Evolutionary conservation across 805 yeast species (phyloP).

Genomic region (Starmerella floris): DNA sequence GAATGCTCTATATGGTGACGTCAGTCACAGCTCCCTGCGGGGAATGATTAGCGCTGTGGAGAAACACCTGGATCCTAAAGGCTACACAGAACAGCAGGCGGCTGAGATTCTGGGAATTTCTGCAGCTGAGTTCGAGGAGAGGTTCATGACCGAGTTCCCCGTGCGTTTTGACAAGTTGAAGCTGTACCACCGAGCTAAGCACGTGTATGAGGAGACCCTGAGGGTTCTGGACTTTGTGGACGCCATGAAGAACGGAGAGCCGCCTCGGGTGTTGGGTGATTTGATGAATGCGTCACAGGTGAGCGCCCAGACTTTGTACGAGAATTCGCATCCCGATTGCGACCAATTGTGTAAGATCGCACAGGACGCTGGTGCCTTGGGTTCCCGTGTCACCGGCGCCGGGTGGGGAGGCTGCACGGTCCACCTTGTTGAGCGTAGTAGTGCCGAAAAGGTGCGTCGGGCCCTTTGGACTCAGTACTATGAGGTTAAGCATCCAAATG

Average conservation of each 20-base stretch:
- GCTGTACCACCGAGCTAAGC: slow-evolving; percentile 45
- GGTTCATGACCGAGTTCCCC: slow-evolving; percentile 40
- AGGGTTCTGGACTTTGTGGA: slow-evolving; percentile 42
- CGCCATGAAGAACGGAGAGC: slow-evolving; percentile 27
- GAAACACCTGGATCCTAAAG: slow-evolving; percentile 31
- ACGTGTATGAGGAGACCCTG: slow-evolving; percentile 48
- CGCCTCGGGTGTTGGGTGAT: slow-evolving; percentile 35
- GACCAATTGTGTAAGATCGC: slow-evolving; percentile 45
- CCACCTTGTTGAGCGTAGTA: slow-evolving; percentile 41
- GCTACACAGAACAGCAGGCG: slow-evolving; percentile 40
- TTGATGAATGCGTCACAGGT: slow-evolving; percentile 48
- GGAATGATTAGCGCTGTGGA: slow-evolving; percentile 36
- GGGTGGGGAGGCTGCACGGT: slow-evolving; percentile 69
- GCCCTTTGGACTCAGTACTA: slow-evolving; percentile 44
- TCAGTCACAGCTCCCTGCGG: slow-evolving; percentile 32
- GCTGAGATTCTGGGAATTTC: slow-evolving; percentile 34
- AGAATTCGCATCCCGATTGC: slow-evolving; percentile 45
- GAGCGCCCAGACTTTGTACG: slow-evolving; percentile 37
- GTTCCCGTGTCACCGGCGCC: slow-evolving; percentile 66
- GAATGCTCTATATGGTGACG: slow-evolving; percentile 34
- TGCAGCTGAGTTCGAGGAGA: slow-evolving; percentile 32
- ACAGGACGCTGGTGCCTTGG: slow-evolving; percentile 41
- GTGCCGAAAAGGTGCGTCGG: slow-evolving; percentile 28
- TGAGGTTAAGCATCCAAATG: slow-evolving; percentile 35
- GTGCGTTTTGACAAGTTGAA: slow-evolving; percentile 45